Evolutionary conservation across 352 stramenopile genomes (phyloP).

Genomic region (Thalassiosira livingstoniorum): DNA sequence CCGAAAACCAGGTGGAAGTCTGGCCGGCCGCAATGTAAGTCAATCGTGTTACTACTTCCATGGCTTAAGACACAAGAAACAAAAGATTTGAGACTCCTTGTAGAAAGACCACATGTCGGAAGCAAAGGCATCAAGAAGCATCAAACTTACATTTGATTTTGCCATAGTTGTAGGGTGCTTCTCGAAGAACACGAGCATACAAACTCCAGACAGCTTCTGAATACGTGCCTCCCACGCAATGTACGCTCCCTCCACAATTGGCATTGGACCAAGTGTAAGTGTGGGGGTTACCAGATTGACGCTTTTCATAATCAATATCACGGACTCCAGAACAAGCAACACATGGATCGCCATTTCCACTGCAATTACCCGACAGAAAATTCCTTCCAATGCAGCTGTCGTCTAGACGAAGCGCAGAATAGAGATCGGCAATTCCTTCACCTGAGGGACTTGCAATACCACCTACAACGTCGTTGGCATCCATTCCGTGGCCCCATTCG

Average conservation of each 20-base stretch:
- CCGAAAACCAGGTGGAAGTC: conserved; percentile 10
- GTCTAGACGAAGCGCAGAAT: conserved; percentile 13
- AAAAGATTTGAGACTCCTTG: too few species aligned
- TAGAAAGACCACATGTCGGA: too few species aligned
- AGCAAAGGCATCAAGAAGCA: too few species aligned
- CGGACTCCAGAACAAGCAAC: conserved; percentile 7
- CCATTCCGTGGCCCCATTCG: conserved; percentile 32
- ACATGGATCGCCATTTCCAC: conserved; percentile 2
- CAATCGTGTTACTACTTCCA: conserved; percentile 3
- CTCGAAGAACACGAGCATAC: conserved; percentile 11
- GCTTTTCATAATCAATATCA: conserved; percentile 32
- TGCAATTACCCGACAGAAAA: conserved; percentile 9
- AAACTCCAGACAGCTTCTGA: conserved; percentile 22
- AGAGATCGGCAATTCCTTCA: conserved; percentile 27
- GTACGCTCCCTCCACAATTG: background rate
- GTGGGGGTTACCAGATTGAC: background rate
- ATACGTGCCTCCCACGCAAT: conserved; percentile 6
- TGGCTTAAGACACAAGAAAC: background rate
- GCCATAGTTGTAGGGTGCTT: conserved; percentile 28
- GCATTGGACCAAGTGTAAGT: conserved; percentile 18
- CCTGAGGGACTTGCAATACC: conserved; percentile 11
- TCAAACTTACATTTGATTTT: too few species aligned
- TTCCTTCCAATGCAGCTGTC: conserved; percentile 30
- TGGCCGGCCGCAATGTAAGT: conserved; percentile 33
- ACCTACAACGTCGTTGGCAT: conserved; percentile 33